Percentiles rank a stretch among this genome's conserved stretches.
Conservation (phyloP, 192 early-diverging fungal genomes). For the Piromyces finnis region DNA sequence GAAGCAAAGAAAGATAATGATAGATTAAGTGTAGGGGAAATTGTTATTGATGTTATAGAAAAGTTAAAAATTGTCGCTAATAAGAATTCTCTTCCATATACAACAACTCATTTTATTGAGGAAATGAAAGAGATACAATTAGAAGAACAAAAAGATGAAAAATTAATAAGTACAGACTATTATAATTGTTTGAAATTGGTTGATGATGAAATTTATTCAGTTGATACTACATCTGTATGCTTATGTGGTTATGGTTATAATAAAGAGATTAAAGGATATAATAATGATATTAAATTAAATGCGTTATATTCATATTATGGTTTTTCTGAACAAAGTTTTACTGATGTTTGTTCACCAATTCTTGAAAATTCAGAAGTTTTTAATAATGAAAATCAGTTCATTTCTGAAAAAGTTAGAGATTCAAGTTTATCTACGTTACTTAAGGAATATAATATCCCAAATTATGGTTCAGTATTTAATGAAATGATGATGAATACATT, state of each 20-base stretch:
- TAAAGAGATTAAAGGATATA: no score
- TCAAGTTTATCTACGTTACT: background rate
- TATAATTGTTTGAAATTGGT: background rate
- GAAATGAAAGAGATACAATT: no score
- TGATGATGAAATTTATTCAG: background rate
- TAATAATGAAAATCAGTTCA: background rate
- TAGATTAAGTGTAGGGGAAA: no score
- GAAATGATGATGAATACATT: background rate
- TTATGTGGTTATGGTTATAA: background rate
- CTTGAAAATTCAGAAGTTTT: background rate
- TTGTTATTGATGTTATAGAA: no score
- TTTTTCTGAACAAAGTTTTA: background rate
- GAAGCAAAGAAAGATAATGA: no score
- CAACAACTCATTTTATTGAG: no score
- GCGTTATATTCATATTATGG: background rate
- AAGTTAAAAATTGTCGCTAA: no score
- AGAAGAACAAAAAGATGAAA: background rate
- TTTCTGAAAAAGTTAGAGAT: background rate
- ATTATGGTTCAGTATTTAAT: background rate
- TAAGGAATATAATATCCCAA: background rate
- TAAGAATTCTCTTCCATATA: no score
- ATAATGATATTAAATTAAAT: background rate
- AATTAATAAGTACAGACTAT: background rate
- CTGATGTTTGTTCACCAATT: background rate
- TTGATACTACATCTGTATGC: background rate